Evolutionary conservation across 352 stramenopile genomes (phyloP).

Genomic region (Phytophthora hybrid): DNA sequence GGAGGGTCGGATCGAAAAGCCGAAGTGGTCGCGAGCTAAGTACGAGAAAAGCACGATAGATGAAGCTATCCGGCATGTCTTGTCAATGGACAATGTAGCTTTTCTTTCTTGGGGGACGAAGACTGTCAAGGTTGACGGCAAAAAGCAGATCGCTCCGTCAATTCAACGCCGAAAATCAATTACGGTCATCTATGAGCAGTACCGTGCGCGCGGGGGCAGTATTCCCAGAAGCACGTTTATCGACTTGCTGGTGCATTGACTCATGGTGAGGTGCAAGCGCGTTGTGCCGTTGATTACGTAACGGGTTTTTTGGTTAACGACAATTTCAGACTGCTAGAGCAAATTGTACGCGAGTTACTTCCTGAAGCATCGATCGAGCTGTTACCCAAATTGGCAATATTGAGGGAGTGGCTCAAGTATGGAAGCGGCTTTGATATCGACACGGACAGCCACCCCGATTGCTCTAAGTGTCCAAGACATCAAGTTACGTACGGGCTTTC

Average conservation of each 20-base stretch:
- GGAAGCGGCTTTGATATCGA: slow-evolving; percentile 10
- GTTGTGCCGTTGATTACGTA: slow-evolving; percentile 37
- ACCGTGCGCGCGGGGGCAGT: not conserved
- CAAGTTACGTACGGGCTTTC: slow-evolving; percentile 2
- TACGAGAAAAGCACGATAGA: not conserved
- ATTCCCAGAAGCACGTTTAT: slow-evolving; percentile 21
- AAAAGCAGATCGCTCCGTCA: not conserved
- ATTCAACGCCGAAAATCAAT: slow-evolving; percentile 18
- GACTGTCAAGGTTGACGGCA: slow-evolving; percentile 13
- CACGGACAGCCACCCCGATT: not conserved
- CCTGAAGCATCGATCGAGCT: not conserved
- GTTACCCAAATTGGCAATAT: not conserved
- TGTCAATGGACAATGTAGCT: slow-evolving; percentile 13
- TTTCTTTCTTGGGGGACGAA: slow-evolving; percentile 39
- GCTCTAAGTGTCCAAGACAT: not conserved
- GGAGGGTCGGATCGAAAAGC: not conserved
- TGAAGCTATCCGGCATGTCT: not conserved
- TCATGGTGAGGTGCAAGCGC: slow-evolving; percentile 11
- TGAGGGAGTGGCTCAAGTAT: slow-evolving; percentile 22
- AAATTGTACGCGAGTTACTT: slow-evolving; percentile 20
- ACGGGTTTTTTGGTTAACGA: slow-evolving; percentile 41
- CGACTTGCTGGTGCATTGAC: slow-evolving; percentile 18
- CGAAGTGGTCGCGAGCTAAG: not conserved
- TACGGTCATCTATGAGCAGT: slow-evolving; percentile 1
- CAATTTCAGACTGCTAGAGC: slow-evolving; percentile 17